Evolutionary conservation across 2,329 filamentous ascomycete species (phyloP).

Genomic region (Hypoxylon sp.): DNA sequence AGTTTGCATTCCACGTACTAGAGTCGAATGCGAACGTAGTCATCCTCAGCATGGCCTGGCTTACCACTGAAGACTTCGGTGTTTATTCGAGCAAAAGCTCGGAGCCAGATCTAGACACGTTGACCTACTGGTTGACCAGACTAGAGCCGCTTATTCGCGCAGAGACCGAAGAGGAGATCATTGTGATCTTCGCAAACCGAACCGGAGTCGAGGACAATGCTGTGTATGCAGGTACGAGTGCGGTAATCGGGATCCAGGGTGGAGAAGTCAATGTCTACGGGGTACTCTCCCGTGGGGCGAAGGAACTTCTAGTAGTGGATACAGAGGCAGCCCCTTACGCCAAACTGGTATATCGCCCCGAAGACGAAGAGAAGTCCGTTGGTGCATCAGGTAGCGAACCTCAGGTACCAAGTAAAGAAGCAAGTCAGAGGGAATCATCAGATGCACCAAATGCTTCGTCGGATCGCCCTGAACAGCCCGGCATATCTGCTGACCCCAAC

Average conservation of each 20-base stretch:
- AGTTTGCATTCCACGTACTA: conserved; percentile 71
- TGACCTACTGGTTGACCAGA: conserved; percentile 82
- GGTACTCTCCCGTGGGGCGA: conserved; percentile 77
- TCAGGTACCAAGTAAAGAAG: neutral
- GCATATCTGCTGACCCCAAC: neutral
- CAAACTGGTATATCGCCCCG: conserved; percentile 60
- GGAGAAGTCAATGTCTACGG: conserved; percentile 80
- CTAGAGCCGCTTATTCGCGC: conserved; percentile 75
- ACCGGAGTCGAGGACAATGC: conserved; percentile 76
- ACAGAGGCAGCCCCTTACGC: conserved; percentile 64
- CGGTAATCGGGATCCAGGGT: conserved; percentile 75
- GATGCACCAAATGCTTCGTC: conserved; percentile 8
- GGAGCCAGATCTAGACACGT: conserved; percentile 79
- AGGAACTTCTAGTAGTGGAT: conserved; percentile 78
- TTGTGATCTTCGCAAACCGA: conserved; percentile 80
- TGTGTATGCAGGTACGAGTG: conserved; percentile 81
- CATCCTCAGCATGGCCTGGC: conserved; percentile 84
- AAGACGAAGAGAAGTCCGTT: conserved; percentile 42
- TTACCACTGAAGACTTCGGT: conserved; percentile 68
- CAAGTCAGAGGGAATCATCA: conserved; percentile 1
- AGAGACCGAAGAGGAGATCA: conserved; percentile 70
- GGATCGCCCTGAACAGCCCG: neutral
- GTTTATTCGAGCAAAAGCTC: conserved; percentile 57
- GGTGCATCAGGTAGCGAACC: conserved; percentile 25
- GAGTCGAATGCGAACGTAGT: conserved; percentile 72